phyloP scores from a whole-genome alignment of 148 eudicot species.

The Silene conica region DNA sequence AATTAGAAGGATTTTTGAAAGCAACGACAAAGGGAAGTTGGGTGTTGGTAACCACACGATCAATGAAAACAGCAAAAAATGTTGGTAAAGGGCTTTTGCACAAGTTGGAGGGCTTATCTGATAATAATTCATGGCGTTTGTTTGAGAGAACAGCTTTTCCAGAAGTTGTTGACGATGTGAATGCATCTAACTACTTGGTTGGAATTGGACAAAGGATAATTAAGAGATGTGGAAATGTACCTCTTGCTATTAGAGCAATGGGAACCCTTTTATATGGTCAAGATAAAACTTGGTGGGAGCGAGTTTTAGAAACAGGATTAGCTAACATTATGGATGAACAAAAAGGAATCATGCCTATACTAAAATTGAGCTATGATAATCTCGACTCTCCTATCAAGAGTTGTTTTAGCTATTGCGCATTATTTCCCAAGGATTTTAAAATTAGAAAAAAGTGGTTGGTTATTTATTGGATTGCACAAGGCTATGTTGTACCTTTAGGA shows the following conservation, averaged over 20 bases:
- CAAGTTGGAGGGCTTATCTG: neutral
- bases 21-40: neutral
- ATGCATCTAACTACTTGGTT: neutral
- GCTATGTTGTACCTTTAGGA: neutral
- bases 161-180: neutral
- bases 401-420: neutral
- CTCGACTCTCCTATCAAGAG: neutral
- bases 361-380: neutral
- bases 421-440: neutral
- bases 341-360: neutral
- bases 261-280: conserved; percentile 1
- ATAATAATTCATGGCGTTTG: neutral
- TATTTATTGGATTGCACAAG: neutral
- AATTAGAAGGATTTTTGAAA: neutral
- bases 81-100: neutral
- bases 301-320: neutral
- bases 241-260: neutral
- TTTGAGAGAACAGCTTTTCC: neutral
- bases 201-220: neutral
- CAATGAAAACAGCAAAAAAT: neutral
- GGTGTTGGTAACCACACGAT: conserved; percentile 20
- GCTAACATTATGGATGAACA: neutral
- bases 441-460: neutral
- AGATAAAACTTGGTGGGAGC: neutral
- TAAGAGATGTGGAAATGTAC: neutral